Evolutionary conservation across 129 eudicot genomes (phyloP).

Genomic region (Logfia minima): DNA sequence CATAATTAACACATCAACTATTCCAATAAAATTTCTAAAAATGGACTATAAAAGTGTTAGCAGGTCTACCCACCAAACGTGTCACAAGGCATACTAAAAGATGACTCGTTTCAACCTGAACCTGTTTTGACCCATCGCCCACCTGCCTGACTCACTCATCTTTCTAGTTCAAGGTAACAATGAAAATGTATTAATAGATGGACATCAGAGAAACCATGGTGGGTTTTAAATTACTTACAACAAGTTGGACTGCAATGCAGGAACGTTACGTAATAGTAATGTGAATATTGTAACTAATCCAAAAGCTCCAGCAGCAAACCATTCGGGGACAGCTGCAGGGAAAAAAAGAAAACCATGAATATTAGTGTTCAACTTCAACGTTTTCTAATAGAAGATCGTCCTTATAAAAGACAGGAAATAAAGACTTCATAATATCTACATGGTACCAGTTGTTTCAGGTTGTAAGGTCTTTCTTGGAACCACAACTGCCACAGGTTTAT

Average conservation of each 20-base stretch:
- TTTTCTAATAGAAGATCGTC: not conserved
- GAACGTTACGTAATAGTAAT: slow-evolving; percentile 86
- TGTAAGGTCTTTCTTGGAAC: slow-evolving; percentile 91
- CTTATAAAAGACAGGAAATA: not conserved
- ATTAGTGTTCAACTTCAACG: slow-evolving; percentile 2
- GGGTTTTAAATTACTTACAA: slow-evolving; percentile 49
- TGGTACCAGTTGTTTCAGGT: slow-evolving; percentile 89
- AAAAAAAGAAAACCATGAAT: not conserved
- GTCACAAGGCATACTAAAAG: not conserved
- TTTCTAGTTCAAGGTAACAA: slow-evolving; percentile 1
- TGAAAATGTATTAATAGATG: not conserved
- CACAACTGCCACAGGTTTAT: slow-evolving; percentile 97
- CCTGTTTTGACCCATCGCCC: not conserved
- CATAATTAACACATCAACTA: not conserved
- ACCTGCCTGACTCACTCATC: not conserved
- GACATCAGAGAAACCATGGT: not conserved
- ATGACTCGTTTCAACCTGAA: not conserved
- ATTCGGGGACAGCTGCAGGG: slow-evolving; percentile 87
- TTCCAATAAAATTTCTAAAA: not conserved
- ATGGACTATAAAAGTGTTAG: not conserved
- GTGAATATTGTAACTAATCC: slow-evolving; percentile 90
- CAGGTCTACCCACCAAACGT: not conserved
- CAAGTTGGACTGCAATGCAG: slow-evolving; percentile 79
- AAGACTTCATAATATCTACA: not conserved
- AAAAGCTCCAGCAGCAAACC: slow-evolving; percentile 98